These are phyloP conservation scores for Cydonia oblonga DNA, from an alignment of 331 rosid genomes.

Conservation along the genomic window DNA sequence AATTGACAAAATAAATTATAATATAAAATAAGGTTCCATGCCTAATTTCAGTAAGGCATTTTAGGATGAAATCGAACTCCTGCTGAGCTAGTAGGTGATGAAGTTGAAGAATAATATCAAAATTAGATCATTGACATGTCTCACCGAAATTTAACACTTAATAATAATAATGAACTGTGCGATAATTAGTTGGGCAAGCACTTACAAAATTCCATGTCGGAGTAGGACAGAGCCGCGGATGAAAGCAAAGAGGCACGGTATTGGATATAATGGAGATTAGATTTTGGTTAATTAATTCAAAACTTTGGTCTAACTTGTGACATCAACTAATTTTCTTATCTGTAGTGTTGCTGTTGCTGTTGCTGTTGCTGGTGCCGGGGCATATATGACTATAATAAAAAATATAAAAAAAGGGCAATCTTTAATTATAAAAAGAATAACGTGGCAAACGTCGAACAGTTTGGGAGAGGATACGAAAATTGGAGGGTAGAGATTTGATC, in stretches of 20 bases:
- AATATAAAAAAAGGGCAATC: not conserved
- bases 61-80: not conserved
- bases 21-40: not conserved
- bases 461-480: not conserved
- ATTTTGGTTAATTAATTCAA: not conserved
- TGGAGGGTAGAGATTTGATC: conserved; percentile 8
- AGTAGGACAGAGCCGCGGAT: not conserved
- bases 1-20: not conserved
- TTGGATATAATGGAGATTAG: not conserved
- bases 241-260: not conserved
- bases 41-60: not conserved
- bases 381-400: not conserved
- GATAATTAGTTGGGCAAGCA: not conserved
- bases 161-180: too few species aligned
- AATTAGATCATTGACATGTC: not conserved
- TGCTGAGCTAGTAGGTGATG: not conserved
- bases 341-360: not conserved
- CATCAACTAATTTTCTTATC: not conserved
- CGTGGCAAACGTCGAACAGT: not conserved
- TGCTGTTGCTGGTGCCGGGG: not conserved
- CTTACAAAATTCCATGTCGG: not conserved
- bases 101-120: not conserved
- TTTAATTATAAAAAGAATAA: not conserved
- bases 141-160: too few species aligned
- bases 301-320: not conserved